Evolutionary conservation across 1,139 yeast genomes (phyloP).

Genomic region (Cylindricascospora bacillispora): DNA sequence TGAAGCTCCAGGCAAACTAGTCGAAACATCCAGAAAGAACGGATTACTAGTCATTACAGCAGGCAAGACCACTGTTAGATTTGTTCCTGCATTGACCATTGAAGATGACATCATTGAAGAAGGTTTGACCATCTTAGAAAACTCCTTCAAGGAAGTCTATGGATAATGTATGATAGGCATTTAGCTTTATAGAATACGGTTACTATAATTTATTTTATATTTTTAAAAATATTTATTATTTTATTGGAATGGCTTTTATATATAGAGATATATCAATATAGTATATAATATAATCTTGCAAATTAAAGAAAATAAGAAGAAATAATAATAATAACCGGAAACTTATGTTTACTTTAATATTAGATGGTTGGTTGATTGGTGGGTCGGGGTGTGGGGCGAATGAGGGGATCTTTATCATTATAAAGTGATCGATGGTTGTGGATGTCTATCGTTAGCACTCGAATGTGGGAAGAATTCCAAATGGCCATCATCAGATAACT

Average conservation of each 20-base stretch:
- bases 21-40: constrained; percentile 55
- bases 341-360: too few species aligned
- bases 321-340: too few species aligned
- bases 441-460: constrained; percentile 24
- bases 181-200: too few species aligned
- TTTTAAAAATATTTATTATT: too few species aligned
- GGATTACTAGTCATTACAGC: constrained; percentile 83
- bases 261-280: too few species aligned
- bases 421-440: constrained; percentile 25
- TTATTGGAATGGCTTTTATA: too few species aligned
- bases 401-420: too few species aligned
- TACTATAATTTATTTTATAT: too few species aligned
- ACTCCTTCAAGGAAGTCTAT: constrained; percentile 32
- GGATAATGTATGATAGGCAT: constrained; percentile 4
- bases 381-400: too few species aligned
- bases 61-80: constrained; percentile 78
- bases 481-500: constrained; percentile 23
- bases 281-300: too few species aligned
- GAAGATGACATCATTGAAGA: constrained; percentile 51
- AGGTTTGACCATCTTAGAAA: constrained; percentile 57
- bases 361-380: too few species aligned
- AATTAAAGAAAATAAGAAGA: too few species aligned
- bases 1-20: constrained; percentile 52
- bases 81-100: constrained; percentile 86
- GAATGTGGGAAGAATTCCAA: constrained; percentile 26